Base-by-base conservation (phyloP, 2,329 filamentous ascomycete species). In the Monilinia fructicola region DNA sequence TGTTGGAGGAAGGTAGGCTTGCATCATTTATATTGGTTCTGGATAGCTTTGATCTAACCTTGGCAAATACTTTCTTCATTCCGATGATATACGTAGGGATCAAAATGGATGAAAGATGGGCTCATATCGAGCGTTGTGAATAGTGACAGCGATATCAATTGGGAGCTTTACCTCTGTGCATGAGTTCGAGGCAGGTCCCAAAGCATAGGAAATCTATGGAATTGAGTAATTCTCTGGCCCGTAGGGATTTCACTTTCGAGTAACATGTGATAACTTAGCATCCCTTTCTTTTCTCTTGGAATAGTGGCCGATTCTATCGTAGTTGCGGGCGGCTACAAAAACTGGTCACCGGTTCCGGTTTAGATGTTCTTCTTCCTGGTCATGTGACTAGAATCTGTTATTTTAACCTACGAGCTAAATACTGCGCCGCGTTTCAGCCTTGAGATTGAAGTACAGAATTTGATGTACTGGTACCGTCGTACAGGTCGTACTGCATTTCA, bases 21-120 rank as follows among this genome's bases (percentile, higher is more conserved):
- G 16, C 18, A 14, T 18, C 28, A 9, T 35, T n/a, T 6, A 23
- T 4, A 38, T 59, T 58, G 26, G 4, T 21, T 26, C 26, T 48
- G n/a, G 42, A 40, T 35, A 58, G 44, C 31, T 40, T 64, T 12
- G 53, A 46, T 18, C 21, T 31, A 18, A 64, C 16, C 26, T 26
- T 58, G 3, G 4, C n/a, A 4, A 56, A 58, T 12, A 31, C n/a
- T 21, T 48, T 64, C 40, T 48, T 64, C 62, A 58, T 64, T 14
- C 18, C 42, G 16, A 35, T 11, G 21, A 35, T 18, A 31, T 48
- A 14, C 4, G 7, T 31, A 12, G 40, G 21, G 2, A 38, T 31
- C n/a, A 59, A n/a, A 31, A 48, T 18, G 56, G 26, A 35, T 35
- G 3, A 16, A 31, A 28, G 11, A n/a, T 46, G 6, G 40, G 18